Evolutionary conservation across 257 asterid genomes (phyloP), one percentile per base, ranked within the genome.

Genomic region (Cruciata laevipes): DNA sequence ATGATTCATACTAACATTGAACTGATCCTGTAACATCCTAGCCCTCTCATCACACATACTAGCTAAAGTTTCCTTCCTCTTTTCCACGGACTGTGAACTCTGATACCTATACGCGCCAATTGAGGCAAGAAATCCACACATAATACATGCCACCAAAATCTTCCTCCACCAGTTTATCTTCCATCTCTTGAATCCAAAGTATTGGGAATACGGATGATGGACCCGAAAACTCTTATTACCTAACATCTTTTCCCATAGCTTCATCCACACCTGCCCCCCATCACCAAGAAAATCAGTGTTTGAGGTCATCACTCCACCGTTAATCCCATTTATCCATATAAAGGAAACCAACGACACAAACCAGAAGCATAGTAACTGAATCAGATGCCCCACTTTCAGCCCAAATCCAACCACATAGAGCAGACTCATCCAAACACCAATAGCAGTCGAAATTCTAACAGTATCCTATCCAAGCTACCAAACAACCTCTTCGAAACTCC

Each of bases 41-140:
- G 97, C 95, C 82, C 99, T 84, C 81, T 90, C 99, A 65, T 94
- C 99, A 55, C 97, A 90, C 97, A 88, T 94, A 56, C 96, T 88
- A 30, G 91, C 80, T 21, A 94, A 90, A 3, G 91, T 84, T 61
- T 88, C 97, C 69, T 88, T 94, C 84, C 96, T 87, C 86, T 81
- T 90, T 71, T 87, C 96, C 67, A 65, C 35, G 40, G 91, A 84
- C 40, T 69, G 83, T 14, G 91, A 83, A 56, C 78, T 82, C 84
- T 88, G 80, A 65, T 69, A 81, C 88, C 85, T 82, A 10, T 84
- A 88, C 5, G 76, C 73, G 27, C 79, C 75, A 44, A 77, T 5
- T 18, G 96, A 83, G 0, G 37, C 60, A 27, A 87, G 13, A 17
- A 79, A 40, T 78, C 92, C 81, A 3, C 72, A 62, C 0, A 77